phyloP scores from a whole-genome alignment of 2,329 filamentous ascomycete species.

The Cladosporium sp. region DNA sequence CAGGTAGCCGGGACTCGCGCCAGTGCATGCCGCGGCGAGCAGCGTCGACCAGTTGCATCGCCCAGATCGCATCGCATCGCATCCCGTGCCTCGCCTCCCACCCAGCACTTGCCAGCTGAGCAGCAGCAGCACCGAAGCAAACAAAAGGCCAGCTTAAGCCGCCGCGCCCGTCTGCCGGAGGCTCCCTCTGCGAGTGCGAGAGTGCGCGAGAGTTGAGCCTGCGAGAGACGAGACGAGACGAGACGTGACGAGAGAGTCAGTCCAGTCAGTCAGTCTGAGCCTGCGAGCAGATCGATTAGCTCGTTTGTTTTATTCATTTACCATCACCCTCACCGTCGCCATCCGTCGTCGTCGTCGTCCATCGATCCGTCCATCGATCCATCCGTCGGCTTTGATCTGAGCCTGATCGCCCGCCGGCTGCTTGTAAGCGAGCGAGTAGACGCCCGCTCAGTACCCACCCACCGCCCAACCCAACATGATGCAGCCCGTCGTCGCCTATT shows the following conservation, averaged over 20 bases:
- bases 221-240: background rate
- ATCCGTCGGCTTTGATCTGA: background rate
- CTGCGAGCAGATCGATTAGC: background rate
- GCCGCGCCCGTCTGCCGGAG: conserved; percentile 13
- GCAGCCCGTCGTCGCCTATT: conserved; percentile 29
- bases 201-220: background rate
- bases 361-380: background rate
- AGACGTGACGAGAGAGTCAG: background rate
- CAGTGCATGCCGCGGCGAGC: conserved; percentile 16
- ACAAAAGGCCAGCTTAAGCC: conserved; percentile 18
- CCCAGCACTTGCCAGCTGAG: conserved; percentile 3
- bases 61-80: conserved; percentile 3
- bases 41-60: conserved; percentile 12
- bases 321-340: background rate
- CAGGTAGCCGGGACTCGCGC: conserved; percentile 20
- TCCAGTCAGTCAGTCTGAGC: background rate
- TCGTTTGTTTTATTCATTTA: background rate
- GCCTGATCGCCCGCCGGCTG: conserved; percentile 7
- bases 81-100: conserved; percentile 10
- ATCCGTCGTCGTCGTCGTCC: background rate
- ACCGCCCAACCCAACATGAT: conserved; percentile 25
- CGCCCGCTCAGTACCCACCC: background rate
- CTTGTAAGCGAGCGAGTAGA: conserved; percentile 19
- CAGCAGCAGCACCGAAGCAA: conserved; percentile 13
- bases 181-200: background rate